Evolutionary conservation across 78 protist species (phyloP).

Genomic region (Planoprotostelium fungivorum): DNA sequence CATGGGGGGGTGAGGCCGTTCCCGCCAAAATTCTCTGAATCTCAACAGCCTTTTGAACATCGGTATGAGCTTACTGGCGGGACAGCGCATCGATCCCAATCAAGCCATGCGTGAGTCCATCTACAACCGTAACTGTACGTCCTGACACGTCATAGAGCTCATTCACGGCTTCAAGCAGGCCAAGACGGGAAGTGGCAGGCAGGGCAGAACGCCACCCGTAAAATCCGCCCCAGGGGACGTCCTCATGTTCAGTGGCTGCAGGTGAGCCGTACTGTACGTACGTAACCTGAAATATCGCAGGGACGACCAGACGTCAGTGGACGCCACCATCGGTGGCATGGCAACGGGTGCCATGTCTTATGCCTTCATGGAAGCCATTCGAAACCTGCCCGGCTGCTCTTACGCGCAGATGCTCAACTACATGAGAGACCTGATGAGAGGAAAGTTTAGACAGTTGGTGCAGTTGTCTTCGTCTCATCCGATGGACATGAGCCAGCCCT

Average conservation of each 20-base stretch:
- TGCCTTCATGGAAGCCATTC: background rate
- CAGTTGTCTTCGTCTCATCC: background rate
- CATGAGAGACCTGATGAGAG: background rate
- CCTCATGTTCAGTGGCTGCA: background rate
- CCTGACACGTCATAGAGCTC: too few species aligned
- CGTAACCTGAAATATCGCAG: background rate
- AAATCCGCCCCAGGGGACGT: background rate
- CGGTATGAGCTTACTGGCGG: background rate
- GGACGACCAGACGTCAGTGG: background rate
- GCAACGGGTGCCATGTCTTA: background rate
- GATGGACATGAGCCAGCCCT: background rate
- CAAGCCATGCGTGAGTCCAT: too few species aligned
- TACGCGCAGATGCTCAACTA: background rate
- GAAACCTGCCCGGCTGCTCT: background rate
- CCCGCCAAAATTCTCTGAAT: background rate
- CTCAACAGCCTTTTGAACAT: background rate
- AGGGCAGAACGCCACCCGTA: background rate
- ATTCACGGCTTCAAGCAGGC: background rate
- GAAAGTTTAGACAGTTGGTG: background rate
- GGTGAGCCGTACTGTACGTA: background rate
- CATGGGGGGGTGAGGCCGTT: background rate
- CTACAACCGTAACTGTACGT: too few species aligned
- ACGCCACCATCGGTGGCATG: background rate
- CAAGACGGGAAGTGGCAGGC: background rate
- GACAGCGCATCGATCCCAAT: too few species aligned